Conservation (phyloP, 1,139 yeast species). For the Kodamaea fungicola region DNA sequence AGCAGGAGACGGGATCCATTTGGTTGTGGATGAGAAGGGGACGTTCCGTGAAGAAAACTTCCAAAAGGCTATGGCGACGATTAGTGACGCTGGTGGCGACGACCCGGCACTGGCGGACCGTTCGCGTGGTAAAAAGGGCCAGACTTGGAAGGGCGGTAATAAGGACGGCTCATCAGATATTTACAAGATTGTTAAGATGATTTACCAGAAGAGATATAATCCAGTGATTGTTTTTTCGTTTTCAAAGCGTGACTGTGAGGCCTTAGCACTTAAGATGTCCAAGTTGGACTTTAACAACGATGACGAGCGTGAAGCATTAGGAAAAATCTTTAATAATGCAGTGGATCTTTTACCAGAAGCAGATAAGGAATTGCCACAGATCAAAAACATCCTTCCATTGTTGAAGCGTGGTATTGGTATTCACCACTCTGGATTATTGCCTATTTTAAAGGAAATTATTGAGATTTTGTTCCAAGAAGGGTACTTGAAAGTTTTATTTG, state of each 20-base stretch:
- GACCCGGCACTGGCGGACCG: constrained; percentile 63
- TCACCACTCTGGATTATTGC: constrained; percentile 95
- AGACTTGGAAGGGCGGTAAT: constrained; percentile 86
- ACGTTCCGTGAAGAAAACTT: constrained; percentile 95
- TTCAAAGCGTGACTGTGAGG: constrained; percentile 94
- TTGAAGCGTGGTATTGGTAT: constrained; percentile 95
- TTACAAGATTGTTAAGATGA: constrained; percentile 95
- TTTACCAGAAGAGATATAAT: constrained; percentile 90
- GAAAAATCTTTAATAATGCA: constrained; percentile 87
- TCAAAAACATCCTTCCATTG: constrained; percentile 83
- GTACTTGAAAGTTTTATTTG: constrained; percentile 85
- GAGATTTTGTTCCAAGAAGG: constrained; percentile 98
- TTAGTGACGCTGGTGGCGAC: constrained; percentile 78
- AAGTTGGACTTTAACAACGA: constrained; percentile 89
- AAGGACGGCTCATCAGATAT: constrained; percentile 87
- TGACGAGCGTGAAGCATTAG: constrained; percentile 85
- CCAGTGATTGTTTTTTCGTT: constrained; percentile 98
- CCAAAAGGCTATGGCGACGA: constrained; percentile 96
- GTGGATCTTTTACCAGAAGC: constrained; percentile 81
- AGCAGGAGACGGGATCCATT: constrained; percentile 94
- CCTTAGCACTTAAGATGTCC: constrained; percentile 89
- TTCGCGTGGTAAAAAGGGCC: constrained; percentile 71
- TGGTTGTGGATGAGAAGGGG: constrained; percentile 97
- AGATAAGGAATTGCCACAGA: constrained; percentile 91
- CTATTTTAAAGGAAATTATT: constrained; percentile 92